Evolutionary conservation across 805 yeast genomes (phyloP).

Genomic region (Kazachstania psychrophila): DNA sequence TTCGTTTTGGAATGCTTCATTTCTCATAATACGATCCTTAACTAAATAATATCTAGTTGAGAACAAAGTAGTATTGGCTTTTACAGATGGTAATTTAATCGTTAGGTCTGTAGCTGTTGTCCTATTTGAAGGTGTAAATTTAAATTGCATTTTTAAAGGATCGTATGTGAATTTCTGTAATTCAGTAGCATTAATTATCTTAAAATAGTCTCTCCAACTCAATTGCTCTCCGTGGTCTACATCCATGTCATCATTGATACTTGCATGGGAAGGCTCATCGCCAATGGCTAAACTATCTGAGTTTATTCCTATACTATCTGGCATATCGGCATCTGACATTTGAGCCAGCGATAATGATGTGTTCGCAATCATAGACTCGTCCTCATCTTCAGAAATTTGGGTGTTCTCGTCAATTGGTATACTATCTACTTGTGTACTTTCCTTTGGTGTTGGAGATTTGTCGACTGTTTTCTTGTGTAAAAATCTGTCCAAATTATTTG

Average conservation of each 20-base stretch:
- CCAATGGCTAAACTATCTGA: neutral
- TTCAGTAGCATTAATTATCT: constrained; percentile 49
- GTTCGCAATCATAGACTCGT: constrained; percentile 1
- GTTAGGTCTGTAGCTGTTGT: constrained; percentile 10
- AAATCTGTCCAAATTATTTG: constrained; percentile 12
- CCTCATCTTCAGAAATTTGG: neutral
- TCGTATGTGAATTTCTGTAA: constrained; percentile 64
- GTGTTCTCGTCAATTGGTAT: too few species aligned
- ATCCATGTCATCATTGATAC: constrained; percentile 3
- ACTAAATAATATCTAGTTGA: constrained; percentile 51
- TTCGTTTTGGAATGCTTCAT: constrained; percentile 54
- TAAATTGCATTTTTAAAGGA: constrained; percentile 51
- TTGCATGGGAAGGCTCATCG: neutral
- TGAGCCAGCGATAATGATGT: neutral
- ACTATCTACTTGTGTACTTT: neutral
- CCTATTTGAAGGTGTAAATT: constrained; percentile 19
- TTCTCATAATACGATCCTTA: constrained; percentile 63
- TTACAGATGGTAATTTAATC: constrained; percentile 21
- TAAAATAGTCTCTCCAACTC: constrained; percentile 68
- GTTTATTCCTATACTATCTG: neutral
- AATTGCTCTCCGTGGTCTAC: constrained; percentile 22
- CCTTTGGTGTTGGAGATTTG: neutral
- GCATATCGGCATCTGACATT: neutral
- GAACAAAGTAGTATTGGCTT: constrained; percentile 35
- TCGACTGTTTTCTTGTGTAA: constrained; percentile 4